These are phyloP conservation scores for Eucalyptus pumila DNA, from an alignment of 345 rosid genomes.

Conservation along the genomic window DNA sequence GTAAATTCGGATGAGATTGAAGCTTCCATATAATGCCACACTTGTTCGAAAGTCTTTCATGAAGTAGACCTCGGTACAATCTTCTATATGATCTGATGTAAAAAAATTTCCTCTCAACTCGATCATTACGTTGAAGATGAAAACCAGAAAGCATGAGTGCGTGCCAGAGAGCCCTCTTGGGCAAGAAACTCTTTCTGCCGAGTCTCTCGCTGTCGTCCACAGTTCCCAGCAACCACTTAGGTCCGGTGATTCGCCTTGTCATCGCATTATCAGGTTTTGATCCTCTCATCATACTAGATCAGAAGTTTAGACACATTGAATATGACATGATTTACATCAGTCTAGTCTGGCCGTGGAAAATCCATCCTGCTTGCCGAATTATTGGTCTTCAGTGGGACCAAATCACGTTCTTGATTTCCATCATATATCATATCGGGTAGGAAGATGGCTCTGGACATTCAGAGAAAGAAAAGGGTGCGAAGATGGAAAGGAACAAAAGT, in stretches of 20 bases:
- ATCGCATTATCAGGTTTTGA: background rate
- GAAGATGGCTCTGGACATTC: background rate
- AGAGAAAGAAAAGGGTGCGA: background rate
- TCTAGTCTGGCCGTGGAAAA: background rate
- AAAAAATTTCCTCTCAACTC: background rate
- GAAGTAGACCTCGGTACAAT: background rate
- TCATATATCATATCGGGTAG: background rate
- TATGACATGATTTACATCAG: background rate
- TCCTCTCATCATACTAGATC: background rate
- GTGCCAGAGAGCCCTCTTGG: background rate
- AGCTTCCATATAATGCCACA: constrained; percentile 3
- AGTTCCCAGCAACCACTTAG: background rate
- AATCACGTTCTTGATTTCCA: background rate
- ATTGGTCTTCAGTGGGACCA: background rate
- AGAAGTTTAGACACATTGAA: background rate
- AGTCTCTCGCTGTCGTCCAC: background rate
- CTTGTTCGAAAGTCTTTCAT: background rate
- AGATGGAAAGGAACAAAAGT: background rate
- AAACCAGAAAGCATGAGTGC: background rate
- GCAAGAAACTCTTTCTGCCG: background rate
- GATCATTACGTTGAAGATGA: background rate
- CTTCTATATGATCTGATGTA: background rate
- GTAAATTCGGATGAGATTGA: constrained; percentile 6
- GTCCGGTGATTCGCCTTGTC: background rate
- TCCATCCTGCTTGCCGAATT: background rate